Base-by-base conservation (phyloP, 768 basidiomycete species). In the Kwoniella bestiolae region DNA sequence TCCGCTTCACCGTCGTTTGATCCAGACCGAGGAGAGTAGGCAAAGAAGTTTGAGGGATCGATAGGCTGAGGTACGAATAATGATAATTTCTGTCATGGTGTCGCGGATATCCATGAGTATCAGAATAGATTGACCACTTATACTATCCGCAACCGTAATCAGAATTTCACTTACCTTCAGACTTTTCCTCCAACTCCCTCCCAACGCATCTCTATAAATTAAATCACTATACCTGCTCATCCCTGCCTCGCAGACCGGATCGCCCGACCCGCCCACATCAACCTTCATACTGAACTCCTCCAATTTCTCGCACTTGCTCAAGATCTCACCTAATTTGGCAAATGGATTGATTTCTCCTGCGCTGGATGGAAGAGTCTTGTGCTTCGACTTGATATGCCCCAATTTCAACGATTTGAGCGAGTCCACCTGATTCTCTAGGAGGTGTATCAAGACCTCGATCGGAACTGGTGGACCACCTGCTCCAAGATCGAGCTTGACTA, bases 391-490 rank as follows among this genome's bases (percentile, higher is more conserved):
- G 12, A 76, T 28, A 56, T 76, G 66, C 5, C 72, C 72, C 3
- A 73, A 18, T 26, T 69, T 62, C 1, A 71, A 14, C 18, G 56
- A 44, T 45, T 47, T 49, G 14, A 73, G 32, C 9, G 71, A 47
- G 3, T 46, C 32, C 12, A 21, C 62, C 26, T 76, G 75, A 1
- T 25, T 16, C 11, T 56, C 28, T 29, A 77, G 18, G 14, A 77
- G 44, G 3, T 47, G n/a, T 18, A 26, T 62, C 14, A 77, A 16
- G 2, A 59, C 59, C 18, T 57, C 44, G 12, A 72, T 31, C 3
- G 72, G 70, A 3, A 76, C 67, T 5, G 75, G 75, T 7, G 75
- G 66, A 12, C 72, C 72, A 29, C 66, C 60, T 66, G 57, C 2
- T n/a, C 57, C 57, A 12, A 49, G 25, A 34, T n/a, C 7, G 23